Base-by-base conservation (phyloP, 2,329 filamentous ascomycete genomes). In the Rhinocladiella mackenziei region DNA sequence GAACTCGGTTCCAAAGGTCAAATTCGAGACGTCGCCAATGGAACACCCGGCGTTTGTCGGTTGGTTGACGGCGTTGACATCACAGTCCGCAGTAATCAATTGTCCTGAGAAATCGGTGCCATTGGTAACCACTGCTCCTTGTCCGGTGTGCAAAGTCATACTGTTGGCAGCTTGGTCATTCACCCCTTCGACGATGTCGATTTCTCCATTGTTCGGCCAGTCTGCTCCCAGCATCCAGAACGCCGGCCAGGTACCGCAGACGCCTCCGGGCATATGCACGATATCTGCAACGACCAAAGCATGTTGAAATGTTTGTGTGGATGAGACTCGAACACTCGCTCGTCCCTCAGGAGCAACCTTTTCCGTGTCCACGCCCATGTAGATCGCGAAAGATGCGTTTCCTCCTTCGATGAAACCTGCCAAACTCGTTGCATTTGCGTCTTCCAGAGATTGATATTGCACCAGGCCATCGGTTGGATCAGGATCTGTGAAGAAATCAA, bases 141-240 rank as follows among this genome's bases (percentile, higher is more conserved):
- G 60, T 7, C 62, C 58, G 0, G 73, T 76, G 50, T 77, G 74
- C 32, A 76, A 61, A 9, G 71, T 72, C 54, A 75, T 73, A 29
- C 66, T 58, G 41, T 68, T 70, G 37, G 57, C 61, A 17, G 62
- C 54, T 43, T 70, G 62, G 34, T 63, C 48, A 52, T 76, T 74
- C 46, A 76, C 71, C 9, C 69, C 71, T 54, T 76, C 74, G 52
- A 75, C 71, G 36, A 76, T 69, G 55, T 76, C 74, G 35, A 76
- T 75, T 62, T 73, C 70, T 13, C 70, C 70, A 33, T 65, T 62
- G 3, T 56, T 45, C 0, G 68, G 69, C 69, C 69, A 72, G 26
- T 53, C 34, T 10, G 43, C 19, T 13, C 67, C 67, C 5, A 55
- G 18, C 50, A 54, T 65, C 70, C 70, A 72, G 50, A 70, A 72